Base-by-base conservation (phyloP, 495 filamentous ascomycete genomes). In the Gamarada debralockiae region DNA sequence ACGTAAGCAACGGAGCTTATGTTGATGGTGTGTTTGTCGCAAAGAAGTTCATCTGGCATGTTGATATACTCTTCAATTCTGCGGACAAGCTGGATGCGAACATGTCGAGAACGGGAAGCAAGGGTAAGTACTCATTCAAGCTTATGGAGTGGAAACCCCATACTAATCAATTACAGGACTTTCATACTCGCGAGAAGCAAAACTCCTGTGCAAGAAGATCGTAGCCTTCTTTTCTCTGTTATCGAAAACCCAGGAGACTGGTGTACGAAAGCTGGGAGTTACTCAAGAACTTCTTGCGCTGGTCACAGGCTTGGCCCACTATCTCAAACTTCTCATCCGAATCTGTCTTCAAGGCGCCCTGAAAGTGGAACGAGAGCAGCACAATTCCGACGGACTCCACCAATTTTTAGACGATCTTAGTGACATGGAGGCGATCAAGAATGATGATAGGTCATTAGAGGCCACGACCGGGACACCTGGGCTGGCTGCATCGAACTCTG, bases 171-270 rank as follows among this genome's bases (percentile, higher is more conserved):
- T 37, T 25, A 24, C 62, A 92, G 92, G 87, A 52, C 74, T 97
- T 36, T 85, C 90, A 22, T 97, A 97, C 65, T 87, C 87, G 17
- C 84, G 95, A 51, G 95, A 99, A 72, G 87, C 95, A 18, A 99
- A 97, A 70, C 77, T 99, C 25, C 83, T 99, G 12, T 99, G 95
- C 76, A 99, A 99, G 69, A 99, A 99, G 70, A 95, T 99, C 48
- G 93, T 99, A 22, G 88, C 93, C 15, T 99, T 99, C 74, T 99
- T 99, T 67, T 86, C 87, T 10, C 71, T 99, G 25, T 74, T 99
- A 3, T 91, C 92, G 2, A 95, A 95, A 62, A 92, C 90, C 1
- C 92, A 97, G 67, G 90, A 96, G 58, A 90, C 85, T 13, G 90
- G 89, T 7, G 83, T 89, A 31, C 76, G 88, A 38, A 84, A 96